Evolutionary conservation across 805 yeast genomes (phyloP).

Genomic region (Clavispora fructus): DNA sequence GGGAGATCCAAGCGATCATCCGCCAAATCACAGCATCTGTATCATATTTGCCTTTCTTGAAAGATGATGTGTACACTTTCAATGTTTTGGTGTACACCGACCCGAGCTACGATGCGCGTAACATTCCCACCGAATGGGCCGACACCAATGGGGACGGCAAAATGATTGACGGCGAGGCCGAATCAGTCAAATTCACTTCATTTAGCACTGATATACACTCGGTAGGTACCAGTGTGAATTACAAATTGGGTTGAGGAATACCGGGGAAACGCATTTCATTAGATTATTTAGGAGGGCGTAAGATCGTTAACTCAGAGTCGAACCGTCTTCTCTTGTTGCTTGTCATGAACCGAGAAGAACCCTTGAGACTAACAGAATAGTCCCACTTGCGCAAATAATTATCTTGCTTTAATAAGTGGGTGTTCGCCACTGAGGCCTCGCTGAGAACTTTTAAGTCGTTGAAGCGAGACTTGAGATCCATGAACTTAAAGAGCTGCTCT

Average conservation of each 20-base stretch:
- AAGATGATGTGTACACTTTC: slow-evolving; percentile 59
- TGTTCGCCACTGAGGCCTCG: slow-evolving; percentile 23
- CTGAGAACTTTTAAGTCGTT: slow-evolving; percentile 33
- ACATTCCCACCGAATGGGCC: slow-evolving; percentile 78
- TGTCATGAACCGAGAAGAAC: slow-evolving; percentile 48
- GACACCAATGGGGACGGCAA: slow-evolving; percentile 59
- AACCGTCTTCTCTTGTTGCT: slow-evolving; percentile 45
- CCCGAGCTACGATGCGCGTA: slow-evolving; percentile 41
- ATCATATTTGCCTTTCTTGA: slow-evolving; percentile 72
- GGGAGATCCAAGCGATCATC: slow-evolving; percentile 77
- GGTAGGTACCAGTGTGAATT: slow-evolving; percentile 69
- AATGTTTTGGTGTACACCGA: slow-evolving; percentile 82
- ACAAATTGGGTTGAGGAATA: slow-evolving; percentile 27
- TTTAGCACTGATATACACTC: slow-evolving; percentile 65
- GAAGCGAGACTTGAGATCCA: slow-evolving; percentile 40
- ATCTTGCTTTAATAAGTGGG: slow-evolving; percentile 35
- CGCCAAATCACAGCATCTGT: slow-evolving; percentile 87
- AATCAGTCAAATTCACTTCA: slow-evolving; percentile 62
- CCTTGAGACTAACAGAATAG: slow-evolving; percentile 31
- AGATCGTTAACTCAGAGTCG: slow-evolving; percentile 27
- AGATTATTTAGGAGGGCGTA: slow-evolving; percentile 8
- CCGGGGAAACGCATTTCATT: background rate
- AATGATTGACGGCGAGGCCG: slow-evolving; percentile 49
- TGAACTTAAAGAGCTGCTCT: slow-evolving; percentile 42
- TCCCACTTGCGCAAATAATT: slow-evolving; percentile 44